Base-by-base conservation (phyloP, 75 land plant genomes). In the Pseudotsuga menziesii region DNA sequence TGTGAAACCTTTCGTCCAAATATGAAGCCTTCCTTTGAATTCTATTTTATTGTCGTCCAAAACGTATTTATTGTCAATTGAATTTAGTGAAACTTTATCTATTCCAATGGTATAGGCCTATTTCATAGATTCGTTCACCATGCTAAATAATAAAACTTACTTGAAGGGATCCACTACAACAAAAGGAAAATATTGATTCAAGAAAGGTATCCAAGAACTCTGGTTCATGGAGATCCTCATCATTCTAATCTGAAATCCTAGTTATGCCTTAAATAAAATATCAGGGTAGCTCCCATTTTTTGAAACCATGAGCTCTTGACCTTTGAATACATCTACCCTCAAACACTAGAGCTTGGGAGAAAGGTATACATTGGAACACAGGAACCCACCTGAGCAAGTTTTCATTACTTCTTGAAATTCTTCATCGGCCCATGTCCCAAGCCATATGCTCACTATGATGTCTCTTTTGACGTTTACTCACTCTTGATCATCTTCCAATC, bases 101-200 rank as follows among this genome's bases (percentile, higher is more conserved):
- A 23, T 84, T 29, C 92, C 92, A 54, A 89, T 7, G 13, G 77
- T 48, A 64, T 87, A 85, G 36, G 81, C 84, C 59, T 82, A 82
- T 20, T 79, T 56, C 14, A 84, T n/a, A n/a, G n/a, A 86, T 56
- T 79, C 63, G 35, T 88, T 88, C 64, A 88, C 92, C 2, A 94
- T 85, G 8, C 80, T 75, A n/a, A 94, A 39, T 0, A 81, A 35
- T 36, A 94, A 62, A 67, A 79, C 78, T 58, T 92, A 93, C 78
- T 94, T 95, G 78, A 94, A 94, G 75, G 97, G 97, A 84, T 94
- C 97, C 32, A 95, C 97, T 5, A 93, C 97, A 4, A 94, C 93
- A 60, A 94, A 92, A 54, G 90, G 32, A 20, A 94, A 78, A 56
- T 94, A 95, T 72, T 94, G 89, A 78, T 94, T 87, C 97, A 95